phyloP scores from a whole-genome alignment of 225 moss, liverwort and hornwort genomes.

The Anthoceros angustus region DNA sequence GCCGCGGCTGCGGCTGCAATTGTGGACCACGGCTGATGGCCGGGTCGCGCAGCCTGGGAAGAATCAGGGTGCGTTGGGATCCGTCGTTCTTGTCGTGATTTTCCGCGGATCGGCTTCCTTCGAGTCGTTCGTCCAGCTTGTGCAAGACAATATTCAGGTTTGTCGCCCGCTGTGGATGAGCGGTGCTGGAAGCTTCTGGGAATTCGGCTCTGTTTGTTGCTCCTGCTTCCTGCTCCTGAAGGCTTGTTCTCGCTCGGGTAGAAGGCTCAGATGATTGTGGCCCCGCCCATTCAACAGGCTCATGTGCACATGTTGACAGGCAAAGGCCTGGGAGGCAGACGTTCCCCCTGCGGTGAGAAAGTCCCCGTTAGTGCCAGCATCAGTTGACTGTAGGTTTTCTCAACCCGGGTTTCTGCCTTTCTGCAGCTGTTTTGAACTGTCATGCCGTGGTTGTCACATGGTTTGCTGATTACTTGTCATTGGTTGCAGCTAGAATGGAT shows the following conservation, averaged over 20 bases:
- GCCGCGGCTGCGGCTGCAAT: constrained; percentile 63
- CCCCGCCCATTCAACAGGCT: background rate
- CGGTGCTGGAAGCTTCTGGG: background rate
- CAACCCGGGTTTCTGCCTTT: constrained; percentile 6
- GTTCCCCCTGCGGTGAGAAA: background rate
- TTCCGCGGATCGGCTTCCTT: constrained; percentile 47
- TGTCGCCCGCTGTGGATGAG: background rate
- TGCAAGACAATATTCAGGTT: constrained; percentile 32
- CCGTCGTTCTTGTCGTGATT: constrained; percentile 36
- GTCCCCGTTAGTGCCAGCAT: background rate
- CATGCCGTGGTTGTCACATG: background rate
- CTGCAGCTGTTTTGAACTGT: background rate
- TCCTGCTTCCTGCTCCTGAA: background rate
- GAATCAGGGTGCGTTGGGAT: constrained; percentile 19
- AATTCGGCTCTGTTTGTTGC: background rate
- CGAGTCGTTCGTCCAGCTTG: constrained; percentile 49
- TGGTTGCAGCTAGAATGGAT: constrained; percentile 13
- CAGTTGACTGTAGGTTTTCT: background rate
- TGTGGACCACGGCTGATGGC: constrained; percentile 55
- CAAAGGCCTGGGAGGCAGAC: constrained; percentile 65
- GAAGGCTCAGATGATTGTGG: background rate
- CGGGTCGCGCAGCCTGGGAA: constrained; percentile 26
- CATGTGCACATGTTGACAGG: constrained; percentile 13
- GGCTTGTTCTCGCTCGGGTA: no score
- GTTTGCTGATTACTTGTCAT: background rate